Base-by-base conservation (phyloP, 2,329 filamentous ascomycete species). In the Fusarium lateritium region DNA sequence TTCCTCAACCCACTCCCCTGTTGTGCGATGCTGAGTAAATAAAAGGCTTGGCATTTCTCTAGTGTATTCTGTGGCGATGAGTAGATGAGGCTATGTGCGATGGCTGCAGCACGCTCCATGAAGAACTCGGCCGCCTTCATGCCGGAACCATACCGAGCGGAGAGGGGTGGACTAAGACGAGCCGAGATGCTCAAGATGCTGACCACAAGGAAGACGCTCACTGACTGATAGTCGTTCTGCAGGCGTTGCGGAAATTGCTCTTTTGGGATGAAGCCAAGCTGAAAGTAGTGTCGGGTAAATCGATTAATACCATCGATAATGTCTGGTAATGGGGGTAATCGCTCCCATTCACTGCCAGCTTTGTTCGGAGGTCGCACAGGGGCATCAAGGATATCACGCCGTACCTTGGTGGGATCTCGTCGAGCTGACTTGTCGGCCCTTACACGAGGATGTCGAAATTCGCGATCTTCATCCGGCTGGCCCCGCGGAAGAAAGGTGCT, bases 191-290 rank as follows among this genome's bases (percentile, higher is more conserved):
- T 86, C 31, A 89, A 82, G 50, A 89, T 84, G 61, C 83, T 81
- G 13, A 88, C 78, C 21, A 89, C 78, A 24, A 89, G 79, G 60
- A 89, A 89, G 21, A 84, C 79, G 74, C 83, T 86, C 67, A 86
- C 79, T n/a, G 83, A 83, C 15, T 79, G 79, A 28, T 80, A 79
- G 55, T 86, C 81, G 6, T 80, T 80, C 39, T 78, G 79, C n/a
- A 89, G 77, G 8, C 80, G 79, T 24, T 82, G 77, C 2, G 81
- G 78, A 53, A 88, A 88, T 51, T 81, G 77, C 24, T 84, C 79
- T 75, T 86, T 88, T 7, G 84, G 84, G 34, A 89, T 85, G 71
- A 89, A 89, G 24, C 87, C 85, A 8, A 89, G 82, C 74, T 89
- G 87, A 66, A 88, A 88, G 72, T 87, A 89, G 68, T 87, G 82